Base-by-base conservation (phyloP, 495 filamentous ascomycete species). In the Platismatia glauca region DNA sequence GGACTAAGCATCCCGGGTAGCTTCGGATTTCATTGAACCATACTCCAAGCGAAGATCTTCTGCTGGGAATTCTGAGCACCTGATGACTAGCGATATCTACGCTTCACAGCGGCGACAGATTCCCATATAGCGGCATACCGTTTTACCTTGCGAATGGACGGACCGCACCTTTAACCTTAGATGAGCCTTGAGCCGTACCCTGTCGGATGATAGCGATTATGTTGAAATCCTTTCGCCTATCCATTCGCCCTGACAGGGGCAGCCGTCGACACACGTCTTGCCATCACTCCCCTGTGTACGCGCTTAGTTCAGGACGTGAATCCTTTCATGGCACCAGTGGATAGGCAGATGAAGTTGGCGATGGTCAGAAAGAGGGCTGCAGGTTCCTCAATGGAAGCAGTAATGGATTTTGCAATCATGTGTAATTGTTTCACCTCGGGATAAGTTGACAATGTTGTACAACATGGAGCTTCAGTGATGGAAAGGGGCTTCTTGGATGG, bases 131-230 rank as follows among this genome's bases (percentile, higher is more conserved):
- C 18, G 11, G 55, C 35, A n/a, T 7, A 55, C 15, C 11, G 38
- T 44, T n/a, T 24, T 35, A 41, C 35, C 12, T 22, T 43, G 34
- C 48, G 31, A 55, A 41, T 33, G 3, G 34, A 33, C 59, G 59
- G 59, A 55, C 38, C 59, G 48, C 48, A 39, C 59, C 48, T 61
- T 50, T 29, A 61, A 55, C 59, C 59, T 61, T 55, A 61, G 48
- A 55, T 55, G 48, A 61, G 35, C 59, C 18, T 61, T 52, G 4
- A 31, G 34, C 59, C 13, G 16, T 55, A 55, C 50, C 50, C 38
- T 43, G 12, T 55, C 37, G 50, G 46, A 52, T 22, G 50, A 61
- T 2, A 9, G 50, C 27, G n/a, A 41, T 55, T 6, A 34, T 22
- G 37, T 41, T 55, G 50, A 22, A 55, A 7, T 13, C 4, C 9